These are phyloP conservation scores for Noccaea bulbosa DNA, from an alignment of 345 rosid genomes.

Conservation along the genomic window DNA sequence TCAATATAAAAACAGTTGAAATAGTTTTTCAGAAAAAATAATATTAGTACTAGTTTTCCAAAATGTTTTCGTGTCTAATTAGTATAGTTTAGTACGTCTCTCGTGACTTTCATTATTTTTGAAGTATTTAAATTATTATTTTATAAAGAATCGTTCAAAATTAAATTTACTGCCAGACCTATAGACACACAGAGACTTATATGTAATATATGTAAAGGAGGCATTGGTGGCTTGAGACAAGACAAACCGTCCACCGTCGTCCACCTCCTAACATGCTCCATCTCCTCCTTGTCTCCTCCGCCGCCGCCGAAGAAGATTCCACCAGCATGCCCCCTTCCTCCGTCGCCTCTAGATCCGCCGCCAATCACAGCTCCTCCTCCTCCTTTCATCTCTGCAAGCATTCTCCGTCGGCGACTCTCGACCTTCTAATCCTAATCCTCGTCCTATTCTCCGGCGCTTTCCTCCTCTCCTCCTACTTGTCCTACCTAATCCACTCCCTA, in stretches of 20 bases:
- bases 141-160: background rate
- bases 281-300: constrained; percentile 46
- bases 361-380: constrained; percentile 36
- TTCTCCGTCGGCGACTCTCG: constrained; percentile 87
- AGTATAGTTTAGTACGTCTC: background rate
- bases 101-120: background rate
- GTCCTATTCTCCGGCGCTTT: constrained; percentile 80
- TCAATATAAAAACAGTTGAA: background rate
- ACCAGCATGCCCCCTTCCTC: constrained; percentile 45
- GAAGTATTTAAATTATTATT: background rate
- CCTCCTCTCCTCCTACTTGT: constrained; percentile 80
- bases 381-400: constrained; percentile 64
- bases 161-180: background rate
- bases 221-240: background rate
- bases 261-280: constrained; percentile 56
- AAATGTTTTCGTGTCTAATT: background rate
- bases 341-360: constrained; percentile 39
- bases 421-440: constrained; percentile 74
- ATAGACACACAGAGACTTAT: constrained; percentile 1
- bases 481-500: constrained; percentile 78
- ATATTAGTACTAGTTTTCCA: too few species aligned
- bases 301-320: constrained; percentile 22
- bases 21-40: too few species aligned
- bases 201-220: constrained; percentile 14
- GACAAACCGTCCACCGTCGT: constrained; percentile 10